These are phyloP conservation scores for Hordeum pubiflorum DNA, from an alignment of 202 grass and related monocot genomes.

Conservation along the genomic window DNA sequence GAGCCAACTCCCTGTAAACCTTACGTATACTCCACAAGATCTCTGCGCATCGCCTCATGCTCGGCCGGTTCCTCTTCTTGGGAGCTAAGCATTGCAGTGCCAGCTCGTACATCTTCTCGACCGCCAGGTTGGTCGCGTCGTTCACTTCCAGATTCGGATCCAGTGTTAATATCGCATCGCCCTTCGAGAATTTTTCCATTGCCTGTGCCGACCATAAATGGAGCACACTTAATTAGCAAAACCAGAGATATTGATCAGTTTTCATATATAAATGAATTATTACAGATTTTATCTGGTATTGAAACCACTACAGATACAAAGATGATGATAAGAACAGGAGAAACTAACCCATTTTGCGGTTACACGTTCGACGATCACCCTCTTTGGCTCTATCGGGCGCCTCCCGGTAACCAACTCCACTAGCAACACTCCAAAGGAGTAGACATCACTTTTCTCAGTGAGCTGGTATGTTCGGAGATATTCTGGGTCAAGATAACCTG, in stretches of 20 bases:
- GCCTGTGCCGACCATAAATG: slow-evolving; percentile 35
- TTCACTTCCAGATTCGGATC: slow-evolving; percentile 64
- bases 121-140: slow-evolving; percentile 39
- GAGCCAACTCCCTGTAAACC: slow-evolving; percentile 50
- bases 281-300: not conserved
- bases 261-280: not conserved
- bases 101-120: slow-evolving; percentile 75
- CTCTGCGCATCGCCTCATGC: slow-evolving; percentile 71
- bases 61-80: slow-evolving; percentile 51
- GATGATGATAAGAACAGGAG: not conserved
- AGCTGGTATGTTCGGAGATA: slow-evolving; percentile 84
- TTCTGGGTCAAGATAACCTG: slow-evolving; percentile 84
- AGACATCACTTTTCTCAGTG: slow-evolving; percentile 81
- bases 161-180: slow-evolving; percentile 57
- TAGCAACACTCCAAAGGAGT: slow-evolving; percentile 81
- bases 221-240: not conserved
- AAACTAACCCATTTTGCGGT: slow-evolving; percentile 73
- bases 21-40: slow-evolving; percentile 84
- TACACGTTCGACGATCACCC: slow-evolving; percentile 51
- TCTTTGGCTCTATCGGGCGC: slow-evolving; percentile 55
- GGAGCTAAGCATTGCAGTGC: slow-evolving; percentile 55
- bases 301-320: not conserved
- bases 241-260: not conserved
- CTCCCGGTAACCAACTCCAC: slow-evolving; percentile 79
- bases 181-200: slow-evolving; percentile 59